Evolutionary conservation across 345 rosid species (phyloP).

Genomic region (Aethionema arabicum): DNA sequence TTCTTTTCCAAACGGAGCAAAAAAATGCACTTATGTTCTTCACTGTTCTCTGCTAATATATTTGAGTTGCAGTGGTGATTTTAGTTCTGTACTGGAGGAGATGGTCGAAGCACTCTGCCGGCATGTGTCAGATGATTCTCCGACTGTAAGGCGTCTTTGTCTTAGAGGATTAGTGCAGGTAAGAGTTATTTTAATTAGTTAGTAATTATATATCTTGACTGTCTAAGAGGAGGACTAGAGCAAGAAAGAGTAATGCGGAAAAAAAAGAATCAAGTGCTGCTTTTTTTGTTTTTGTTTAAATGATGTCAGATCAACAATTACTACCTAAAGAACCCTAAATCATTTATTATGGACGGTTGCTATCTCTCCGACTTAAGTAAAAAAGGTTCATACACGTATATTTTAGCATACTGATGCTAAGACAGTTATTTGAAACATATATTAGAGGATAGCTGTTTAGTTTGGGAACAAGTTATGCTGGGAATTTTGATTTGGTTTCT

Average conservation of each 20-base stretch:
- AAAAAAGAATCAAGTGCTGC: background rate
- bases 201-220: slow-evolving; percentile 10
- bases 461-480: slow-evolving; percentile 4
- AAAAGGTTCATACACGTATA: slow-evolving; percentile 1
- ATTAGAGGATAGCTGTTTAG: slow-evolving; percentile 7
- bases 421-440: slow-evolving; percentile 4
- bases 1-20: background rate
- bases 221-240: slow-evolving; percentile 13
- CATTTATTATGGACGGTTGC: background rate
- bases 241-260: slow-evolving; percentile 13
- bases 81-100: slow-evolving; percentile 72
- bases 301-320: slow-evolving; percentile 8
- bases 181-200: slow-evolving; percentile 18
- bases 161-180: slow-evolving; percentile 95
- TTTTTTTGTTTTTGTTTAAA: background rate
- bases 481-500: slow-evolving; percentile 5
- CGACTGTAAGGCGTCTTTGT: slow-evolving; percentile 92
- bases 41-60: slow-evolving; percentile 24
- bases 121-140: slow-evolving; percentile 94
- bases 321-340: slow-evolving; percentile 2
- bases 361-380: background rate
- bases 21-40: background rate
- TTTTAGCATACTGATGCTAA: slow-evolving; percentile 12
- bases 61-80: slow-evolving; percentile 62
- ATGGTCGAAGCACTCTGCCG: slow-evolving; percentile 94